Conservation (phyloP, 331 rosid genomes). For the Pyrus hybrid region DNA sequence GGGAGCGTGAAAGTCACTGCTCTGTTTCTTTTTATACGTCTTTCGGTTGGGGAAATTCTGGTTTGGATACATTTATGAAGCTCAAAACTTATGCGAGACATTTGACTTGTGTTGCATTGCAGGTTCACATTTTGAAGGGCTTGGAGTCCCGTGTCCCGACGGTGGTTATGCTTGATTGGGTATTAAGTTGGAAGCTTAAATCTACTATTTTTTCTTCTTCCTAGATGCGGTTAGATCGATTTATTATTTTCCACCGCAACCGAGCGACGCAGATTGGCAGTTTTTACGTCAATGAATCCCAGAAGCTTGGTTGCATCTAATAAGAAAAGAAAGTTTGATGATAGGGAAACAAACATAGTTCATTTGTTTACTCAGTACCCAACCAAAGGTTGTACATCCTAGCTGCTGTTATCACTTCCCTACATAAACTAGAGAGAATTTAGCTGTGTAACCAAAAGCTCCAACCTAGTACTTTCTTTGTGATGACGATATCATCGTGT, state of each 20-base stretch:
- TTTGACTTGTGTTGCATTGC: conserved; percentile 16
- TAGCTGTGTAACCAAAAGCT: conserved; percentile 4
- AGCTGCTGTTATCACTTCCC: not conserved
- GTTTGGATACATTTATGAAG: not conserved
- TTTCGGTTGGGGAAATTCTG: not conserved
- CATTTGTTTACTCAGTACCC: conserved; percentile 9
- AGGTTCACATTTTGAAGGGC: conserved; percentile 17
- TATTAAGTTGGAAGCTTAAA: not conserved
- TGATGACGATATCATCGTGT: not conserved
- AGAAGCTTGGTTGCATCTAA: conserved; percentile 41
- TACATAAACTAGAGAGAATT: not conserved
- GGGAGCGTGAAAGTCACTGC: not conserved
- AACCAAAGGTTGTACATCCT: conserved; percentile 4
- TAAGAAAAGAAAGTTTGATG: conserved; percentile 10
- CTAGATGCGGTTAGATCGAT: conserved; percentile 18
- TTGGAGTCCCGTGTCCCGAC: not conserved
- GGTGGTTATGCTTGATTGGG: not conserved
- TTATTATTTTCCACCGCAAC: conserved; percentile 21
- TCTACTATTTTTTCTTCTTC: not conserved
- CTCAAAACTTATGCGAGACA: not conserved
- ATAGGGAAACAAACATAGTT: not conserved
- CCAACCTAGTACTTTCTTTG: not conserved
- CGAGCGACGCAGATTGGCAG: conserved; percentile 30
- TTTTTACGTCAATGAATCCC: conserved; percentile 29
- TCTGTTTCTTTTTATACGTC: not conserved